Percentiles rank a stretch among this genome's conserved stretches.
phyloP scores from a whole-genome alignment of 805 yeast species.

The Saturnispora saitoi region DNA sequence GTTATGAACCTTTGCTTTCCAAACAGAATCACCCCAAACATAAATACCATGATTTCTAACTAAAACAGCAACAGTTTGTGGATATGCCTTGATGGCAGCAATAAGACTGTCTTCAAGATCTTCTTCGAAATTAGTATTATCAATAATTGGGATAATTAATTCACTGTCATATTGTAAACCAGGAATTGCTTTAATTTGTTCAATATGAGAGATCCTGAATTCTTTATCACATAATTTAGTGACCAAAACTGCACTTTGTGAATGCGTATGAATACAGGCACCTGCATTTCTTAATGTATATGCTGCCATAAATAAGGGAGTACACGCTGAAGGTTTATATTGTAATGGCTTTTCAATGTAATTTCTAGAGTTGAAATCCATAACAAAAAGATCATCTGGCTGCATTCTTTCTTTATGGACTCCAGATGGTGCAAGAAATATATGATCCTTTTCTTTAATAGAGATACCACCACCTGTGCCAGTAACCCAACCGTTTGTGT shows the following conservation, averaged over 20 bases:
- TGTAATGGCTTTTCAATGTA: conserved; percentile 53
- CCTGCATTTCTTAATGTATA: conserved; percentile 63
- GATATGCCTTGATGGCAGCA: conserved; percentile 58
- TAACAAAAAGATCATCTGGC: conserved; percentile 76
- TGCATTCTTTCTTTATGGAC: conserved; percentile 85
- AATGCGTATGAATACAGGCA: conserved; percentile 93
- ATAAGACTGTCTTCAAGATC: conserved; percentile 62
- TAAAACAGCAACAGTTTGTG: conserved; percentile 74
- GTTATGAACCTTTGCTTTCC: conserved; percentile 89
- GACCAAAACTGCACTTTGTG: conserved; percentile 78
- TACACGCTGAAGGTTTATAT: conserved; percentile 87
- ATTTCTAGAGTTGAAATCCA: conserved; percentile 43
- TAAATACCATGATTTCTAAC: conserved; percentile 92
- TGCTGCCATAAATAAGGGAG: conserved; percentile 77
- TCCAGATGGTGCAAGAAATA: conserved; percentile 90
- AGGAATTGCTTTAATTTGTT: conserved; percentile 91
- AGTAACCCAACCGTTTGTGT: conserved; percentile 80
- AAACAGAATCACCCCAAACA: conserved; percentile 91
- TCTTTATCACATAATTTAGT: conserved; percentile 62
- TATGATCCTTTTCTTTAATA: conserved; percentile 46
- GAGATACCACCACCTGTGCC: conserved; percentile 97
- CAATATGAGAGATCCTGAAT: conserved; percentile 71
- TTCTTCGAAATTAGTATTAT: conserved; percentile 83
- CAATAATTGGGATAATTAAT: conserved; percentile 80
- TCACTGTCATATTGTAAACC: conserved; percentile 59